Evolutionary conservation across 257 asterid species (phyloP), one percentile per base, ranked within the genome.

Genomic region (Gentiana straminea): DNA sequence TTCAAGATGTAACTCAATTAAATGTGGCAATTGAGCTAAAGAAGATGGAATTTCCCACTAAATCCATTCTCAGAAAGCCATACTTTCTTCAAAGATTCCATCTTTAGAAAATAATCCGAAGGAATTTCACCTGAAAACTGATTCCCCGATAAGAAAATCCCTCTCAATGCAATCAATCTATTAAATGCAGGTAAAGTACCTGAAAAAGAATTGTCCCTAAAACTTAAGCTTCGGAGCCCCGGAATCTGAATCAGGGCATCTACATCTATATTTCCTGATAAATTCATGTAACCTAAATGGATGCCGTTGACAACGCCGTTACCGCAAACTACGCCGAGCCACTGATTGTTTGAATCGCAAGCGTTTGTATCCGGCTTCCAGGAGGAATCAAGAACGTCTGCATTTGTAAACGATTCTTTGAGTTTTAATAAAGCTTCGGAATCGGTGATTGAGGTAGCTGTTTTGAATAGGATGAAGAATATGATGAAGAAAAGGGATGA

Each of bases 131-230:
- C 98, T 0, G 90, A 77, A 63, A 91, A 87, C 49, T 69, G 63
- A 57, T 91, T 91, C 2, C 68, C 75, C 0, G 89, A 69, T 5
- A 86, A 71, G 71, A 62, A 84, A 54, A 87, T 59, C 1, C 77
- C 91, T 66, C 67, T 84, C 60, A 87, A 56, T 2, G 75, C 61
- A 33, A 68, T 80, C 62, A 91, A 63, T 7, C 73, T 66, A 33
- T 75, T 66, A 35, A 91, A 77, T 58, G 72, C 86, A 0, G 96
- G 98, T 39, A 91, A 74, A 0, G 86, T 89, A 32, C 95, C 98
- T 1, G 95, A 60, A 51, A 91, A 87, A 0, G 68, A 53, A 64
- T 87, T 87, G 33, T 69, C 66, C 13, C 55, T 38, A 33, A 91
- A 54, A 33, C 81, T 72, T 1, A 83, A 13, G 36, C 77, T 79